These are phyloP conservation scores for Euclidium syriacum DNA, from an alignment of 345 rosid species.

Conservation along the genomic window DNA sequence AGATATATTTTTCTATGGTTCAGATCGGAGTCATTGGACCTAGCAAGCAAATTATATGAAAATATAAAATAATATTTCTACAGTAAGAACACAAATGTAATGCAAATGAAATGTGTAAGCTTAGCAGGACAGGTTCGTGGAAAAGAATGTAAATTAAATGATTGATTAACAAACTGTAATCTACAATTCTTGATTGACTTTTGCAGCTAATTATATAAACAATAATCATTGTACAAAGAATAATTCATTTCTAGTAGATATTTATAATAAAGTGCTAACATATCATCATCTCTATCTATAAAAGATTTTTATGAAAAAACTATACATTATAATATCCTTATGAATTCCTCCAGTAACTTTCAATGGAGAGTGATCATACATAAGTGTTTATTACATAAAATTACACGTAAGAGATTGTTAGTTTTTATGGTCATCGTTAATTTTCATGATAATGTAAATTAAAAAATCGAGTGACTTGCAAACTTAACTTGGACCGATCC, in stretches of 20 bases:
- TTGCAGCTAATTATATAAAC: background rate
- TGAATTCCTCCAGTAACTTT: constrained; percentile 10
- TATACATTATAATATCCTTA: background rate
- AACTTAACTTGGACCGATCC: too few species aligned
- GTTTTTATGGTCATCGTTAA: constrained; percentile 14
- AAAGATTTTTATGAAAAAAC: background rate
- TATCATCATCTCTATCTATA: background rate
- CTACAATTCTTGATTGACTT: background rate
- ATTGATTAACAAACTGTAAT: background rate
- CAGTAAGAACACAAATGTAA: background rate
- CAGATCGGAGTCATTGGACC: too few species aligned
- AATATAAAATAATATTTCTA: too few species aligned
- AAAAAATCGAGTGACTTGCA: background rate
- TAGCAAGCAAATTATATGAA: too few species aligned
- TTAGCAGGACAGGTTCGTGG: background rate
- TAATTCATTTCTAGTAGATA: background rate
- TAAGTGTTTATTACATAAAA: background rate
- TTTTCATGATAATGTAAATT: constrained; percentile 6
- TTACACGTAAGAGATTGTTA: constrained; percentile 3
- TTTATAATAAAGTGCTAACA: background rate
- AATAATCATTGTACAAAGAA: background rate
- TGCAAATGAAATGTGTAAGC: background rate
- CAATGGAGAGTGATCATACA: background rate
- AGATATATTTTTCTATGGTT: too few species aligned
- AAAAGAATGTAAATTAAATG: background rate